Percentiles rank a stretch among this genome's conserved stretches.
Conservation (phyloP, 352 stramenopile genomes). For the Globisporangium cederbergense region DNA sequence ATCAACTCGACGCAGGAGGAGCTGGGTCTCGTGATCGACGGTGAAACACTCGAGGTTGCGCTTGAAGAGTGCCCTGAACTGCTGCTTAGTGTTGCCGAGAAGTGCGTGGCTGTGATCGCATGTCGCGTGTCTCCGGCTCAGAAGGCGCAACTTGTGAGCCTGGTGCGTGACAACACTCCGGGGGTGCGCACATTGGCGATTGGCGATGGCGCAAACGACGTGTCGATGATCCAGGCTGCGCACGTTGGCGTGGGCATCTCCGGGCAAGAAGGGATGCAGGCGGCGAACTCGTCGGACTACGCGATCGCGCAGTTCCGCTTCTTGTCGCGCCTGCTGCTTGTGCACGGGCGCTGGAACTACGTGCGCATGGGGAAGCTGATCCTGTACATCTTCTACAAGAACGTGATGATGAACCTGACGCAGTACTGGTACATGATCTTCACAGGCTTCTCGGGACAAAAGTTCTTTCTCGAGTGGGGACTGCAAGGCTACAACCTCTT, state of each 20-base stretch:
- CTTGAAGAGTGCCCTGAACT: slow-evolving; percentile 72
- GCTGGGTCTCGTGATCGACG: slow-evolving; percentile 73
- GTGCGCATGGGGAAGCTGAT: slow-evolving; percentile 91
- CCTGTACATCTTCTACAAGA: slow-evolving; percentile 96
- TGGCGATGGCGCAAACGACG: slow-evolving; percentile 95
- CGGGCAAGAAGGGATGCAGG: slow-evolving; percentile 93
- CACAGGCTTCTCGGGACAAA: slow-evolving; percentile 85
- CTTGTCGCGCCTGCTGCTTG: slow-evolving; percentile 86
- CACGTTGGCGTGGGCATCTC: slow-evolving; percentile 93
- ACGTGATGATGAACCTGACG: slow-evolving; percentile 93
- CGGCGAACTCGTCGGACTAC: slow-evolving; percentile 93
- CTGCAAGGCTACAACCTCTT: slow-evolving; percentile 88
- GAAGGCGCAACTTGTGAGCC: slow-evolving; percentile 90
- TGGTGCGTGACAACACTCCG: slow-evolving; percentile 90
- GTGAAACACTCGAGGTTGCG: slow-evolving; percentile 75
- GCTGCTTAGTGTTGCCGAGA: slow-evolving; percentile 70
- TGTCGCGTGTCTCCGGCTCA: slow-evolving; percentile 92
- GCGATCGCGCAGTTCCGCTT: slow-evolving; percentile 95
- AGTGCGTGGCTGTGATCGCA: slow-evolving; percentile 90
- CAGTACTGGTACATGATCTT: slow-evolving; percentile 95
- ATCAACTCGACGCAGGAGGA: slow-evolving; percentile 38
- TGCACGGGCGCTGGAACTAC: slow-evolving; percentile 95
- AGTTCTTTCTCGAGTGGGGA: slow-evolving; percentile 85
- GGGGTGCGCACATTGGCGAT: slow-evolving; percentile 87
- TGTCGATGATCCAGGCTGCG: slow-evolving; percentile 94